Conservation (phyloP, 495 filamentous ascomycete species). For the Neurospora sp. region DNA sequence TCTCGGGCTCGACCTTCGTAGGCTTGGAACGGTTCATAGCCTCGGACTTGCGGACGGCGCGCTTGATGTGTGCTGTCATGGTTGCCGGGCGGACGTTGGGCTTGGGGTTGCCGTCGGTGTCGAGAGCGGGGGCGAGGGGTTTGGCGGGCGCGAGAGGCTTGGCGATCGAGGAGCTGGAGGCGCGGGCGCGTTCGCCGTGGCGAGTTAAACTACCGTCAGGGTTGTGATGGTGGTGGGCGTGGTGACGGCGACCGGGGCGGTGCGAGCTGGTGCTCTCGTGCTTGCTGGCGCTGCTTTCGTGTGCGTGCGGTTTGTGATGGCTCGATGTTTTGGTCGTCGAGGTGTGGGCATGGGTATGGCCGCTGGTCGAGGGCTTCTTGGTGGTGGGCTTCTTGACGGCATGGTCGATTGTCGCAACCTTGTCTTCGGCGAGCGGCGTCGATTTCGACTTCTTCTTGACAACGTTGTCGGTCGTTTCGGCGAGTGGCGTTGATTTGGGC, state of each 20-base stretch:
- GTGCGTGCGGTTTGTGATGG: background rate
- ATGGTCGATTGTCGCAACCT: background rate
- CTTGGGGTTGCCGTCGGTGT: background rate
- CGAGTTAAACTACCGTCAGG: background rate
- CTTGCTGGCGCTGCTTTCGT: background rate
- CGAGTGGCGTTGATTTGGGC: background rate
- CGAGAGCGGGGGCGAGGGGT: background rate
- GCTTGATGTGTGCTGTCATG: conserved; percentile 12
- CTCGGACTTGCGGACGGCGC: conserved; percentile 12
- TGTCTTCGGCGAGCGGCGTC: background rate
- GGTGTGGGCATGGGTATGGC: background rate
- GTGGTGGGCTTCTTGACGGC: background rate
- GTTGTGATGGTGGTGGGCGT: conserved; percentile 1
- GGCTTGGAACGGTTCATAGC: background rate
- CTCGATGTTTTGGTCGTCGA: background rate
- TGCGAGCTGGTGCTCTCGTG: conserved; percentile 1
- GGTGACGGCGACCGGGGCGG: background rate
- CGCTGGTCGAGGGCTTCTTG: background rate
- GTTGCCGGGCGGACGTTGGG: conserved; percentile 11
- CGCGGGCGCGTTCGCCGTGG: background rate
- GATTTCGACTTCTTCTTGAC: background rate
- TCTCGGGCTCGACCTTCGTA: background rate
- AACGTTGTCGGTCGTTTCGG: conserved; percentile 1
- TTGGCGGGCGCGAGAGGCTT: background rate
- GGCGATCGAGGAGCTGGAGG: conserved; percentile 5